Conservation (phyloP, 768 basidiomycete genomes). For the Amanita inopinata region DNA sequence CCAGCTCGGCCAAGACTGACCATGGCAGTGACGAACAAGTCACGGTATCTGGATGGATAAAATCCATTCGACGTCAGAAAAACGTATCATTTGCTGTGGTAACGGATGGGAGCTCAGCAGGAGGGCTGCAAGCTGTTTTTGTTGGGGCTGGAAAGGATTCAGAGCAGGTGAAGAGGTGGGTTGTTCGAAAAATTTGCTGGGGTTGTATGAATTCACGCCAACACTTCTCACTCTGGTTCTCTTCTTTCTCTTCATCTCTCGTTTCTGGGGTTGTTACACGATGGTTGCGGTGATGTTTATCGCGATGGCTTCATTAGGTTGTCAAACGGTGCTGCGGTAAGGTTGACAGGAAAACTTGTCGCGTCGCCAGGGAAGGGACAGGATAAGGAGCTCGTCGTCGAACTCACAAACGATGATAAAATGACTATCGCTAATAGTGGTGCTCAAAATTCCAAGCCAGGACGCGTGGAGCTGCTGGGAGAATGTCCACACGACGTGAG, state of each 20-base stretch:
- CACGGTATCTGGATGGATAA: slow-evolving; percentile 75
- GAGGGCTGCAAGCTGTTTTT: slow-evolving; percentile 76
- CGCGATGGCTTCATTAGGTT: slow-evolving; percentile 11
- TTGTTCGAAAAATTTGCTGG: no score
- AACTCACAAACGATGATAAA: slow-evolving; percentile 19
- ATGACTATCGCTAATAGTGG: no score
- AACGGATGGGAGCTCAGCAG: slow-evolving; percentile 66
- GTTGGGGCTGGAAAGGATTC: slow-evolving; percentile 24
- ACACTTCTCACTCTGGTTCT: background rate
- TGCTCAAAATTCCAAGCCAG: no score
- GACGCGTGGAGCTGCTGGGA: slow-evolving; percentile 29
- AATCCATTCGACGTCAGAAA: slow-evolving; percentile 80
- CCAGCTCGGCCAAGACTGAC: slow-evolving; percentile 3
- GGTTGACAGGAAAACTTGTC: slow-evolving; percentile 29
- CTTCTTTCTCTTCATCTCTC: background rate
- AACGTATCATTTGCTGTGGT: slow-evolving; percentile 78
- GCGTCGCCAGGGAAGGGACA: slow-evolving; percentile 36
- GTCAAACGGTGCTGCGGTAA: slow-evolving; percentile 16
- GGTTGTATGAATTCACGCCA: no score
- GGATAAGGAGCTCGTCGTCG: slow-evolving; percentile 37
- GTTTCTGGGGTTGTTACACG: no score
- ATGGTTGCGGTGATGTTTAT: background rate
- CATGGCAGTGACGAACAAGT: slow-evolving; percentile 12
- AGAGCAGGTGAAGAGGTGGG: slow-evolving; percentile 22
- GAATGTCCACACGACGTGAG: slow-evolving; percentile 37